A percentile compares a stretch with the other conserved stretches of the same genome.
phyloP scores from a whole-genome alignment of 805 yeast genomes.

The Candida anglica region DNA sequence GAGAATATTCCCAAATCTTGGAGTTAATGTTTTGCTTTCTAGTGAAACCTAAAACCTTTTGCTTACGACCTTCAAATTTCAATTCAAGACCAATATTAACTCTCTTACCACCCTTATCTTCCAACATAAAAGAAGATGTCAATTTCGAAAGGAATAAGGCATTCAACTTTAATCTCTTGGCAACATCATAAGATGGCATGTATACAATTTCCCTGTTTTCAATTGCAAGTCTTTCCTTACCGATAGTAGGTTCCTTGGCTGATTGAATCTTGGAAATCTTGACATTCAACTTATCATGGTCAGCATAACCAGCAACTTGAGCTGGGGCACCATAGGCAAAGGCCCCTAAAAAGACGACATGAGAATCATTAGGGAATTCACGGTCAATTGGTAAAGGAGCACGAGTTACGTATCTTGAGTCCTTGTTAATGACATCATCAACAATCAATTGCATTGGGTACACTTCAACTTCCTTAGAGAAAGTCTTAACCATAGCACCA shows the following conservation, averaged over 20 bases:
- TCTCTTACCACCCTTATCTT: slow-evolving; percentile 43
- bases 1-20: slow-evolving; percentile 74
- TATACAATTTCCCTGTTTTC: slow-evolving; percentile 59
- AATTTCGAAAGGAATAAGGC: slow-evolving; percentile 71
- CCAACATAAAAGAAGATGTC: slow-evolving; percentile 68
- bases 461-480: slow-evolving; percentile 44
- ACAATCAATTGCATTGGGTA: slow-evolving; percentile 83
- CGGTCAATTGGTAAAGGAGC: slow-evolving; percentile 74
- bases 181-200: slow-evolving; percentile 61
- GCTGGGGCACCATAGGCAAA: slow-evolving; percentile 86
- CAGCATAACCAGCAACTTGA: slow-evolving; percentile 56
- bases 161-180: slow-evolving; percentile 52
- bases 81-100: slow-evolving; percentile 77
- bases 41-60: slow-evolving; percentile 86
- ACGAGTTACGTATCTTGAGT: slow-evolving; percentile 66
- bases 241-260: slow-evolving; percentile 59
- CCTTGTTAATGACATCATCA: slow-evolving; percentile 67
- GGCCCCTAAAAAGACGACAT: slow-evolving; percentile 77
- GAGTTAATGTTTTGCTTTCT: slow-evolving; percentile 50
- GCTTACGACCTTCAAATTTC: slow-evolving; percentile 74
- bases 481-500: slow-evolving; percentile 82
- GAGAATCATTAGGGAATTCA: slow-evolving; percentile 73
- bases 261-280: slow-evolving; percentile 34
- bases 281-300: slow-evolving; percentile 47
- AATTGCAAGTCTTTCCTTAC: slow-evolving; percentile 51